Base-by-base conservation (phyloP, 148 eudicot genomes). In the Rhododendron vialii region DNA sequence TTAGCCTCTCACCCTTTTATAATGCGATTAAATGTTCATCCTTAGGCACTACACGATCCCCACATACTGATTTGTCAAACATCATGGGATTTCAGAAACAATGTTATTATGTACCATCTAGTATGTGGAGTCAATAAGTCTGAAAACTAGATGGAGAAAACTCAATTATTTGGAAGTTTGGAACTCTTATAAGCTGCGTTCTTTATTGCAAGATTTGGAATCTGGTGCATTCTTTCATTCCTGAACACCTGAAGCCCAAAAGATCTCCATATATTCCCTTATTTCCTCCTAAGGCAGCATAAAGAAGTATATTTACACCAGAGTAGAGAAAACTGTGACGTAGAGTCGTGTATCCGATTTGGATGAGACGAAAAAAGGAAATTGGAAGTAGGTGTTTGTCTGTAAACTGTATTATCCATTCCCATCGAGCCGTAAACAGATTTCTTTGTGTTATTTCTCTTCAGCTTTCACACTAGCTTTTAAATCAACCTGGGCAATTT, bases 1-100 rank as follows among this genome's bases (percentile, higher is more conserved):
- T 96, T 88, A 89, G 53, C 86, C 80, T 90, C 80, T 47, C 77
- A 65, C 78, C 51, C 86, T 76, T 26, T 71, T n/a, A 36, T 69
- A 35, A 61, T 57, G 55, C 15, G 5, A 28, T 84, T 43, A 24
- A 81, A 71, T 18, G 12, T 18, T 43, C 14, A 55, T 83, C 78
- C 26, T 8, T 74, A 14, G 50, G 81, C 48, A 45, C 20, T 36
- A 50, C 30, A 45, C 20, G 13, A 51, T 17, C 33, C 6, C 45
- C 43, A 2, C n/a, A 65, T 38, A 38, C 50, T 26, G 38, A 45
- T 24, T 57, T 51, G 17, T 51, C 47, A 33, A 33, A 84, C 48
- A 33, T 76, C 12, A 35, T 74, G 80, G 63, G 45, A 26, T 74
- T 50, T 17, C 36, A 61, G 22, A 22, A 74, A 28, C 13, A 47